Evolutionary conservation across 805 yeast genomes (phyloP).

Genomic region (Kodamaea neixiangensis): DNA sequence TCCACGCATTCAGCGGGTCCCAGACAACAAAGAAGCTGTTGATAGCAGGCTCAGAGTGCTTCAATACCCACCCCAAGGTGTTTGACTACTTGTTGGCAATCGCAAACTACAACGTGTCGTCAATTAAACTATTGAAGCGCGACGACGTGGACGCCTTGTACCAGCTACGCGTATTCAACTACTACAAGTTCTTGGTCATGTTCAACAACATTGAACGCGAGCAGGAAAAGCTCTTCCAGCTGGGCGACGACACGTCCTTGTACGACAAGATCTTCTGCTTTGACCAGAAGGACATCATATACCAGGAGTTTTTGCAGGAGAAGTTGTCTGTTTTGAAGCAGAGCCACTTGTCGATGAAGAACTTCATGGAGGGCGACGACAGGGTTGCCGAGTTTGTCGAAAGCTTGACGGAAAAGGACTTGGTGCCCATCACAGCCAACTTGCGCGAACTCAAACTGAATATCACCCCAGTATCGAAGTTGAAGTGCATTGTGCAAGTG

Average conservation of each 20-base stretch:
- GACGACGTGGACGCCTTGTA: slow-evolving; percentile 37
- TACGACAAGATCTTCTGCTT: slow-evolving; percentile 43
- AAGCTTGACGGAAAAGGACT: slow-evolving; percentile 17
- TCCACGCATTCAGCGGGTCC: slow-evolving; percentile 38
- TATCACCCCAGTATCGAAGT: slow-evolving; percentile 37
- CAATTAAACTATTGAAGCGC: slow-evolving; percentile 38
- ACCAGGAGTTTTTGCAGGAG: slow-evolving; percentile 37
- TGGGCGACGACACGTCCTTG: slow-evolving; percentile 30
- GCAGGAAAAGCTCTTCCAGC: slow-evolving; percentile 29
- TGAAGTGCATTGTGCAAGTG: slow-evolving; percentile 28
- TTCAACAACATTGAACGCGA: slow-evolving; percentile 36
- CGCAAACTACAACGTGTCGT: slow-evolving; percentile 38
- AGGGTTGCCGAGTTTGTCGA: slow-evolving; percentile 19
- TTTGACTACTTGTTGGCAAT: slow-evolving; percentile 46
- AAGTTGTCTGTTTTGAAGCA: slow-evolving; percentile 30
- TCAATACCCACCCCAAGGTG: slow-evolving; percentile 29
- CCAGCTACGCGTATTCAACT: slow-evolving; percentile 43
- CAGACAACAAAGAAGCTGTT: slow-evolving; percentile 41
- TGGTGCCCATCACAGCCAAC: slow-evolving; percentile 18
- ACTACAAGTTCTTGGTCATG: slow-evolving; percentile 40
- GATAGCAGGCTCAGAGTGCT: slow-evolving; percentile 29
- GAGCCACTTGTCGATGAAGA: slow-evolving; percentile 28
- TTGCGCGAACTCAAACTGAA: slow-evolving; percentile 20
- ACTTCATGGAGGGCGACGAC: slow-evolving; percentile 27
- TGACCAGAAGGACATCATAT: slow-evolving; percentile 38